Evolutionary conservation across 768 basidiomycete genomes (phyloP).

Genomic region (Suillus brevipes): DNA sequence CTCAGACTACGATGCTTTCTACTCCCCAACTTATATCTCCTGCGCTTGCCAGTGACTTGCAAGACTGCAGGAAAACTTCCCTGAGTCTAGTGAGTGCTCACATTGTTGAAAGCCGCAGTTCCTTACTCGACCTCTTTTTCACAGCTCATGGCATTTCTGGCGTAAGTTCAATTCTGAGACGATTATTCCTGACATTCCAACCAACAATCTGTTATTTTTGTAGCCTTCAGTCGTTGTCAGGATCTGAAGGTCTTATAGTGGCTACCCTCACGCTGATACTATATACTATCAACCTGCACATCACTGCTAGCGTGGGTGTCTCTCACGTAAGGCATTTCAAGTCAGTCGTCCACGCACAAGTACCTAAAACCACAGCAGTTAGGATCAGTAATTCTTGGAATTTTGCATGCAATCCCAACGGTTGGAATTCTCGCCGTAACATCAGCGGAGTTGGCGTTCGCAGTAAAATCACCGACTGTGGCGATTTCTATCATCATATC

Average conservation of each 20-base stretch:
- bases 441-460: conserved; percentile 16
- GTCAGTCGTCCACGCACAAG: background rate
- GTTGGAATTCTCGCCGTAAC: conserved; percentile 26
- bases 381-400: conserved; percentile 19
- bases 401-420: conserved; percentile 27
- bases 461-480: conserved; percentile 24
- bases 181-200: background rate
- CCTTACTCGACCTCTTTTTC: background rate
- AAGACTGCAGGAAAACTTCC: conserved; percentile 23
- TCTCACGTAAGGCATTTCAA: conserved; percentile 18
- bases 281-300: conserved; percentile 32
- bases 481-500: conserved; percentile 20
- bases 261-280: conserved; percentile 28
- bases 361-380: background rate
- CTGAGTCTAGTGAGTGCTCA: conserved; percentile 21
- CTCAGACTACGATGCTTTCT: background rate
- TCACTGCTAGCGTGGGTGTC: conserved; percentile 16
- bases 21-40: background rate
- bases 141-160: conserved; percentile 30
- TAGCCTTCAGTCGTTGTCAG: conserved; percentile 25
- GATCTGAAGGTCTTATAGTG: conserved; percentile 18
- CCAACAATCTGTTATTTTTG: background rate
- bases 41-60: conserved; percentile 22
- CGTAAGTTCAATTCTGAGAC: conserved; percentile 17
- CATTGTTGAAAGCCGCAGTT: background rate